Evolutionary conservation across 164 flowering plant genomes (phyloP).

Genomic region (Litsea cubeba): DNA sequence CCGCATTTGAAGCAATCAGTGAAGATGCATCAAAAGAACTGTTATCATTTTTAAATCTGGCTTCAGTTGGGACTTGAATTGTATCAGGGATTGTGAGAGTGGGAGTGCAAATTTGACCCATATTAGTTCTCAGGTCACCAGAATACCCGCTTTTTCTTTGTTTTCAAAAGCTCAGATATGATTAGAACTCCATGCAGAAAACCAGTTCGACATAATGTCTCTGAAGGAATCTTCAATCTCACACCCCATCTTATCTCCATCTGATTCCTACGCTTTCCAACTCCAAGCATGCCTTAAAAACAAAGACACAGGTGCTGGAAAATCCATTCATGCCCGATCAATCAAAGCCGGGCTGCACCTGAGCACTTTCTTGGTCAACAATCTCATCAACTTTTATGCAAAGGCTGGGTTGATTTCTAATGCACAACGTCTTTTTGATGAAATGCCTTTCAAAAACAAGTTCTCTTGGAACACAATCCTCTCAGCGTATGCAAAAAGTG

Average conservation of each 20-base stretch:
- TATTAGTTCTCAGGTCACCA: too few species aligned
- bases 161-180: too few species aligned
- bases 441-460: constrained; percentile 26
- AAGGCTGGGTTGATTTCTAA: constrained; percentile 38
- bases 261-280: constrained; percentile 35
- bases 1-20: constrained; percentile 4
- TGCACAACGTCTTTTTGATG: constrained; percentile 23
- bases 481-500: constrained; percentile 63
- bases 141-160: too few species aligned
- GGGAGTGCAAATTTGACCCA: background rate
- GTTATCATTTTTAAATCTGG: constrained; percentile 3
- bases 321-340: constrained; percentile 48
- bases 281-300: constrained; percentile 47
- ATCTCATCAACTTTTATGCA: constrained; percentile 54
- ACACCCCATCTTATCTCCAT: constrained; percentile 10
- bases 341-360: constrained; percentile 54
- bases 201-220: constrained; percentile 6
- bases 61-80: constrained; percentile 17
- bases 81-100: background rate
- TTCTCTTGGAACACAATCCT: constrained; percentile 37
- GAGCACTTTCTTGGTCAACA: constrained; percentile 58
- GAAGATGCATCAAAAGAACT: constrained; percentile 6
- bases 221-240: constrained; percentile 3
- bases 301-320: constrained; percentile 33
- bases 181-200: too few species aligned